Percentiles rank a stretch among this genome's conserved stretches.
phyloP scores from a whole-genome alignment of 192 early-diverging fungal species.

The Gonapodya prolifera region DNA sequence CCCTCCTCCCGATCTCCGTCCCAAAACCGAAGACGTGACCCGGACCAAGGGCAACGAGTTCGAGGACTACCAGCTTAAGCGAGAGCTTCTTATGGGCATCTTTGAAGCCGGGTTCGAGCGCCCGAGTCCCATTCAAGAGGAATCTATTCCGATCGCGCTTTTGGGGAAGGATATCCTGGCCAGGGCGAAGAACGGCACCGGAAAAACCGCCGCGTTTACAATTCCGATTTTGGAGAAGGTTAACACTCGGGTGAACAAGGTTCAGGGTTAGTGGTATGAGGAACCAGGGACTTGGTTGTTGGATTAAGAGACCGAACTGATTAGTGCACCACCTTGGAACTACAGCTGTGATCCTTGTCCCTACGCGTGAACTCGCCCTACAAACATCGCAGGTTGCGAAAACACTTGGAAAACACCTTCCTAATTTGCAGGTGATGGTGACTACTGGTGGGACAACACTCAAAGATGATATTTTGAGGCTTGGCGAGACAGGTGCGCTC shows the following conservation, averaged over 20 bases:
- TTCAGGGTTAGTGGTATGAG: constrained; percentile 48
- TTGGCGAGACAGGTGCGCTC: constrained; percentile 55
- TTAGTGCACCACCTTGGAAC: background rate
- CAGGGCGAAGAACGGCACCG: constrained; percentile 90
- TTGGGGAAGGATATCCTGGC: constrained; percentile 93
- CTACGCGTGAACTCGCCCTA: constrained; percentile 92
- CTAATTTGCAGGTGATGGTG: constrained; percentile 92
- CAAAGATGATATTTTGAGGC: constrained; percentile 96
- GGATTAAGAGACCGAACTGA: background rate
- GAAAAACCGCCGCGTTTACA: constrained; percentile 92
- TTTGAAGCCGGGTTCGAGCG: constrained; percentile 97
- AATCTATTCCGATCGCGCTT: constrained; percentile 94
- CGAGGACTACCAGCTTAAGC: constrained; percentile 96
- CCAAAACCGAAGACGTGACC: constrained; percentile 95
- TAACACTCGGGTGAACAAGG: constrained; percentile 66
- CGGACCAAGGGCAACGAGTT: constrained; percentile 98
- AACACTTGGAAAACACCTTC: constrained; percentile 89
- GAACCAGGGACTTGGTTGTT: background rate
- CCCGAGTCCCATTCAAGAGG: constrained; percentile 97
- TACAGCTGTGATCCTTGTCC: constrained; percentile 75
- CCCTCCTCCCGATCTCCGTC: constrained; percentile 77
- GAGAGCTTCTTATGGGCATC: constrained; percentile 95
- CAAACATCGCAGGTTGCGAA: constrained; percentile 99
- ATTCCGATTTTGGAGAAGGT: constrained; percentile 93
- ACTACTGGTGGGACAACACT: constrained; percentile 96